These are phyloP conservation scores for Diaporthe caulivora DNA, from an alignment of 2,329 filamentous ascomycete genomes.

Conservation along the genomic window DNA sequence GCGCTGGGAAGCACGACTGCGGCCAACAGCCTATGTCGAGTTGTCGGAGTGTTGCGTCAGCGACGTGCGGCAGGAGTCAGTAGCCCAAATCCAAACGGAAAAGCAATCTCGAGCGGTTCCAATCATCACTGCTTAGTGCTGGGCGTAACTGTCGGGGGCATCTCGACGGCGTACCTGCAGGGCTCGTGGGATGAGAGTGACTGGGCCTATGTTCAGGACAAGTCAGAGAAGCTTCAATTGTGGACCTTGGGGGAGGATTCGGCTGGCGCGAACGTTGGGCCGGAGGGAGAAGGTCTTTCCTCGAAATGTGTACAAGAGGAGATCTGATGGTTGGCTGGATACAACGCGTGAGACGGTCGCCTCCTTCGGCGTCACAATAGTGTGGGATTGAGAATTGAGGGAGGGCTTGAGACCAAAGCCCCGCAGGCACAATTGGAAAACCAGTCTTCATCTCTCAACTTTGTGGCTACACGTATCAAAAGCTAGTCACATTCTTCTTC, in stretches of 20 bases:
- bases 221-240: constrained; percentile 12
- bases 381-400: neutral
- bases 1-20: constrained; percentile 31
- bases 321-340: neutral
- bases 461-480: neutral
- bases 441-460: neutral
- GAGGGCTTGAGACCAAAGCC: neutral
- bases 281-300: neutral
- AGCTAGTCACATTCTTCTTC: neutral
- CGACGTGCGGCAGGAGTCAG: neutral
- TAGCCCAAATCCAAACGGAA: neutral
- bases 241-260: constrained; percentile 1
- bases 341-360: neutral
- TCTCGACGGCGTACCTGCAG: constrained; percentile 16
- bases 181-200: constrained; percentile 17
- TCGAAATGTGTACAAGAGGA: constrained; percentile 1
- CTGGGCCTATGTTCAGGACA: constrained; percentile 14
- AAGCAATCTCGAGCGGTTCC: constrained; percentile 14
- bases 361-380: neutral
- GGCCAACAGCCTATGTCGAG: constrained; percentile 18
- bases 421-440: neutral
- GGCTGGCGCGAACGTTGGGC: neutral
- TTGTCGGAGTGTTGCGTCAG: constrained; percentile 3
- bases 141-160: constrained; percentile 4
- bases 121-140: constrained; percentile 20